Evolutionary conservation across 805 yeast species (phyloP).

Genomic region (Torulaspora microellipsoides): DNA sequence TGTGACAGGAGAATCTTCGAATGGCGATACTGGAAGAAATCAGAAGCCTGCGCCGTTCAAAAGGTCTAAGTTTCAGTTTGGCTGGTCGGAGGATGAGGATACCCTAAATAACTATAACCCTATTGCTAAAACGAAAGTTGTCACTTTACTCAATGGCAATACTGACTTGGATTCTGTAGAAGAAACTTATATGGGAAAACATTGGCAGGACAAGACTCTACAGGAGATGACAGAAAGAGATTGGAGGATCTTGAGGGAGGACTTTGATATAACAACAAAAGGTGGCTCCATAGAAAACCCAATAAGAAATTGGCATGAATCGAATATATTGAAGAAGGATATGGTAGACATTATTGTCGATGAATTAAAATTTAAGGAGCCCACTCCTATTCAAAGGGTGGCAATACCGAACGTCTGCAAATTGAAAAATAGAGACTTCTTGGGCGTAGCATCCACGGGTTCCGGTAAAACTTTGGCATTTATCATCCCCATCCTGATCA

Average conservation of each 20-base stretch:
- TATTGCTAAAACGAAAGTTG: constrained; percentile 28
- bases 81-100: constrained; percentile 68
- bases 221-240: constrained; percentile 72
- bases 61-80: constrained; percentile 50
- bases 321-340: constrained; percentile 41
- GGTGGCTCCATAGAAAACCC: constrained; percentile 48
- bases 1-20: background rate
- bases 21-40: background rate
- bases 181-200: constrained; percentile 26
- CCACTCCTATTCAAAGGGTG: constrained; percentile 90
- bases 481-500: constrained; percentile 63
- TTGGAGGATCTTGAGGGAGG: constrained; percentile 85
- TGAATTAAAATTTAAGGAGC: constrained; percentile 50
- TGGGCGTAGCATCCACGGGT: constrained; percentile 96
- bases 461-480: constrained; percentile 91
- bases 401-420: constrained; percentile 67
- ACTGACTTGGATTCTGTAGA: constrained; percentile 16
- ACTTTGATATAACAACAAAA: constrained; percentile 58
- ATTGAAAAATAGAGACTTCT: constrained; percentile 49
- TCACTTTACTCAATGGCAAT: constrained; percentile 13
- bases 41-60: background rate
- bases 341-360: constrained; percentile 37
- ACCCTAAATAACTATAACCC: constrained; percentile 48
- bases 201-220: constrained; percentile 67
- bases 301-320: constrained; percentile 69